phyloP scores from a whole-genome alignment of 163 green algal genomes.

The Scenedesmus sp. region DNA sequence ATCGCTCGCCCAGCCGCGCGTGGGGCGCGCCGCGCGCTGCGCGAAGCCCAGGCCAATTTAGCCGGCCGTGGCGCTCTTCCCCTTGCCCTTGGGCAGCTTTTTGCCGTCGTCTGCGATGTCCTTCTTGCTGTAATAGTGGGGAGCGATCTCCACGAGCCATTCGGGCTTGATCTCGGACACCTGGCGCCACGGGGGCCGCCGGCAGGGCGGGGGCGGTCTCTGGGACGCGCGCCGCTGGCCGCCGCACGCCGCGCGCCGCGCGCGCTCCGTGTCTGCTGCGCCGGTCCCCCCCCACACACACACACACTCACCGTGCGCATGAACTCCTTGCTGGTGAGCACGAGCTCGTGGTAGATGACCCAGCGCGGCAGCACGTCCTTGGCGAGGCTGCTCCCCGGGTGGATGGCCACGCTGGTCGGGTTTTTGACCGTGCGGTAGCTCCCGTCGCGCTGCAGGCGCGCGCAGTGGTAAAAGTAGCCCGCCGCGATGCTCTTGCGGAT shows the following conservation, averaged over 20 bases:
- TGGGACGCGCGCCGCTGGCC: too few species aligned
- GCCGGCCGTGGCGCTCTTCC: conserved; percentile 24
- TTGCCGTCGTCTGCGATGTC: conserved; percentile 84
- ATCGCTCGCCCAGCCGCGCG: too few species aligned
- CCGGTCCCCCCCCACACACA: not conserved
- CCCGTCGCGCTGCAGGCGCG: conserved; percentile 89
- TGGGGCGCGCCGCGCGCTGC: too few species aligned
- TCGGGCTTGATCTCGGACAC: conserved; percentile 91
- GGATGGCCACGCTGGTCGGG: conserved; percentile 89
- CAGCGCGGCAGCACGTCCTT: conserved; percentile 82
- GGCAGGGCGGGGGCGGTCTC: not conserved
- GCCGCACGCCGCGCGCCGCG: too few species aligned
- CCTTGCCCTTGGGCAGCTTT: conserved; percentile 91
- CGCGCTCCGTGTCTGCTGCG: too few species aligned
- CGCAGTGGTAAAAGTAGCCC: conserved; percentile 98
- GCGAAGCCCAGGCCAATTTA: too few species aligned
- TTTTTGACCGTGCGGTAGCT: conserved; percentile 97
- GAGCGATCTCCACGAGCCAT: conserved; percentile 97
- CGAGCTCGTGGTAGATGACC: conserved; percentile 97
- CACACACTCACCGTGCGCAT: conserved; percentile 92
- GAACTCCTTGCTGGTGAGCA: conserved; percentile 97
- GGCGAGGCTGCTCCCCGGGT: conserved; percentile 85
- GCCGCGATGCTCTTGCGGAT: conserved; percentile 85
- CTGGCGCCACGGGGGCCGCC: conserved; percentile 1
- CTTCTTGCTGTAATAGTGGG: conserved; percentile 88